phyloP scores from a whole-genome alignment of 2,329 filamentous ascomycete genomes.

The Talaromyces rugulosus region DNA sequence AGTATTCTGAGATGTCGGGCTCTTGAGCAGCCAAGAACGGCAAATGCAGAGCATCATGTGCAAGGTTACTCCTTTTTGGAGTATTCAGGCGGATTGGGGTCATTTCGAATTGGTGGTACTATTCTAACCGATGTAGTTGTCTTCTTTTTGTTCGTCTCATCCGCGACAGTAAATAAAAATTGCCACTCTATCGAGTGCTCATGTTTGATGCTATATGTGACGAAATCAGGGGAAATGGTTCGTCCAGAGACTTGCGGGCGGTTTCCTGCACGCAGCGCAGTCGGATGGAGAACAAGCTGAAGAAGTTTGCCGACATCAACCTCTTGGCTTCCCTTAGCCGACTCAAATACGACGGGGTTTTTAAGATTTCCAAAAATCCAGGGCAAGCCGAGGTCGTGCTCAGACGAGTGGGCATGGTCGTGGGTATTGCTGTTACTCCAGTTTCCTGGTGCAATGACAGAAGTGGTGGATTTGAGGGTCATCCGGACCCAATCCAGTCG shows the following conservation, averaged over 20 bases:
- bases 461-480: constrained; percentile 12
- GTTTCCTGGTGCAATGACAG: constrained; percentile 13
- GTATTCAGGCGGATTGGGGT: not conserved
- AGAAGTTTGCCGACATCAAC: constrained; percentile 16
- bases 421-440: not conserved
- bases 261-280: constrained; percentile 9
- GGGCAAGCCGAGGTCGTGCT: constrained; percentile 9
- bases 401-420: not conserved
- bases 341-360: constrained; percentile 12
- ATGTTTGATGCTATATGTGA: constrained; percentile 17
- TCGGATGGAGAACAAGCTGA: constrained; percentile 14
- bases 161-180: constrained; percentile 15
- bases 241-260: not conserved
- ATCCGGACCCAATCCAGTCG: constrained; percentile 15
- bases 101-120: not conserved
- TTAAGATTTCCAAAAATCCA: constrained; percentile 10
- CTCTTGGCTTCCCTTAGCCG: constrained; percentile 7
- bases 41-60: not conserved
- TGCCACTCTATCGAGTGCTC: constrained; percentile 9
- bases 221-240: constrained; percentile 14
- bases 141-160: constrained; percentile 5
- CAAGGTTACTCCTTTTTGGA: not conserved
- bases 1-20: too few species aligned
- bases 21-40: too few species aligned
- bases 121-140: not conserved